Conservation (phyloP, 352 stramenopile species). For the Peronospora farinosa region DNA sequence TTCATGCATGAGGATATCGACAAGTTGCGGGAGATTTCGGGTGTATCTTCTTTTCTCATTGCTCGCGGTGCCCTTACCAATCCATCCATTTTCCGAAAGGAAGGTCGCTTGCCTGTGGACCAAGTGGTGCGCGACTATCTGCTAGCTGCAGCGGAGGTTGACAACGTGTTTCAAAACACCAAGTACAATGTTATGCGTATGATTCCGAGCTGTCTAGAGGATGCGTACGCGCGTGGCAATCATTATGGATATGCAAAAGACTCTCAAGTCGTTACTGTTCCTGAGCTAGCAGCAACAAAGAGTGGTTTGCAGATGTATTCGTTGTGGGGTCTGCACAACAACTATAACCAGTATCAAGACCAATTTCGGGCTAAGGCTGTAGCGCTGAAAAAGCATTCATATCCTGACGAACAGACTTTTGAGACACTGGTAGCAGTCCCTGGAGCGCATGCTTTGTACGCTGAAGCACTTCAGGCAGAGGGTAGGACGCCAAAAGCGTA, state of each 20-base stretch:
- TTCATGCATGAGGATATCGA: slow-evolving; percentile 69
- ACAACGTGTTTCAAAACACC: slow-evolving; percentile 88
- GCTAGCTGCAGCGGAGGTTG: slow-evolving; percentile 61
- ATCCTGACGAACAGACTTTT: slow-evolving; percentile 8
- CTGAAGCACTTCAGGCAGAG: slow-evolving; percentile 12
- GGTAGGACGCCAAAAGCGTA: slow-evolving; percentile 9
- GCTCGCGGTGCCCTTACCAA: slow-evolving; percentile 79
- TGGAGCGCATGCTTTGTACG: slow-evolving; percentile 35
- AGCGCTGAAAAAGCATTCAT: slow-evolving; percentile 18
- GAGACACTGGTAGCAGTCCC: slow-evolving; percentile 28
- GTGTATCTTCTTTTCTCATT: slow-evolving; percentile 73
- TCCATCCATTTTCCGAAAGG: slow-evolving; percentile 69
- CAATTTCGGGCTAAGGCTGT: slow-evolving; percentile 40
- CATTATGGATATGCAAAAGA: slow-evolving; percentile 23
- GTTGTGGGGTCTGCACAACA: slow-evolving; percentile 56
- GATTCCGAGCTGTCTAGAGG: slow-evolving; percentile 63
- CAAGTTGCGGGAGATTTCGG: slow-evolving; percentile 51
- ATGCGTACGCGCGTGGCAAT: slow-evolving; percentile 25
- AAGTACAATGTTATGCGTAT: slow-evolving; percentile 88
- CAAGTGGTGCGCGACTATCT: slow-evolving; percentile 71
- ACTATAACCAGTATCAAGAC: slow-evolving; percentile 50
- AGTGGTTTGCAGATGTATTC: slow-evolving; percentile 65
- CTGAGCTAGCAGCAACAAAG: slow-evolving; percentile 54
- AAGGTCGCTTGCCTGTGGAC: slow-evolving; percentile 52
- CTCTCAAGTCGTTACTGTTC: slow-evolving; percentile 39